phyloP scores from a whole-genome alignment of 129 eudicot genomes.

The Flaveria robusta region DNA sequence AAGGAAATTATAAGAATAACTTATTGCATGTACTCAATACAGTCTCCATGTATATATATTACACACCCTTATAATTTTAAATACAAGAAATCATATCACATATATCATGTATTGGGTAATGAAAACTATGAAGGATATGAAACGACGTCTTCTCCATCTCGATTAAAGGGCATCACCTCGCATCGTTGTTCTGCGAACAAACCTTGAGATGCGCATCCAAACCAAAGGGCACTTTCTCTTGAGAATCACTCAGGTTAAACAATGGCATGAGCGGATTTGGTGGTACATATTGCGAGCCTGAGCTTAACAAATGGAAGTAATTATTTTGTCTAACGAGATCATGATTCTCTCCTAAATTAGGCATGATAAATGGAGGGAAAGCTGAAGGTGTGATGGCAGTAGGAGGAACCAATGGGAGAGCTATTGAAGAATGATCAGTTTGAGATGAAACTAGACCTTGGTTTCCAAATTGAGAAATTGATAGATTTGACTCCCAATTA shows the following conservation, averaged over 20 bases:
- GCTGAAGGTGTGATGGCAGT: conserved; percentile 42
- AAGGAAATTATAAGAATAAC: not conserved
- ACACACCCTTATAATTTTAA: conserved; percentile 23
- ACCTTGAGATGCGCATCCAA: conserved; percentile 40
- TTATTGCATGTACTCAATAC: conserved; percentile 22
- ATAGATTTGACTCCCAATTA: conserved; percentile 71
- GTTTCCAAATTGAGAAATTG: conserved; percentile 68
- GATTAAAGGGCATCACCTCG: conserved; percentile 20
- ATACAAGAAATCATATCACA: conserved; percentile 31
- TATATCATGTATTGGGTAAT: conserved; percentile 13
- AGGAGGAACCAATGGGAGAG: conserved; percentile 50
- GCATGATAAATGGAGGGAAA: conserved; percentile 40
- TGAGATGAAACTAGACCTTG: conserved; percentile 51
- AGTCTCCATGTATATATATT: conserved; percentile 28
- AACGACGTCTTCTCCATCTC: not conserved
- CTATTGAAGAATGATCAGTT: conserved; percentile 23
- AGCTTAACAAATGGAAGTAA: conserved; percentile 47
- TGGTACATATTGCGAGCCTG: conserved; percentile 43
- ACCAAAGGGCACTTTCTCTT: conserved; percentile 34
- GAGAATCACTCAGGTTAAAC: conserved; percentile 49
- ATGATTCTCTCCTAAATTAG: conserved; percentile 39
- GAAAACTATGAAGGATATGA: conserved; percentile 27
- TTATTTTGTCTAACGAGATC: conserved; percentile 48
- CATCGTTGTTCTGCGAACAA: conserved; percentile 37
- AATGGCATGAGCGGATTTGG: conserved; percentile 52